Evolutionary conservation across 257 asterid species (phyloP).

Genomic region (Nicotiana noctiflora): DNA sequence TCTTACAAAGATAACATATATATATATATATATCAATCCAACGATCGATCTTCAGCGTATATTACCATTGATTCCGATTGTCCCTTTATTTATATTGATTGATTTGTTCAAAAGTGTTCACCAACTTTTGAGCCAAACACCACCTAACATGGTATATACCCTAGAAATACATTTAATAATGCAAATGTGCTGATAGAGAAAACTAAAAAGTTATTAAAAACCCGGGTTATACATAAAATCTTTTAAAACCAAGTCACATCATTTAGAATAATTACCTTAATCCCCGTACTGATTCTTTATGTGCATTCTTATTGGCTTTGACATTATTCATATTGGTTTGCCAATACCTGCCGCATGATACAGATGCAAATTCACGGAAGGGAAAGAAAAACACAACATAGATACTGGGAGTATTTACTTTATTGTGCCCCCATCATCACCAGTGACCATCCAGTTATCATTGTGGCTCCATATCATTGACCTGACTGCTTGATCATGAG

Average conservation of each 20-base stretch:
- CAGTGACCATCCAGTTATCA: slow-evolving; percentile 99
- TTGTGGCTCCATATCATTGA: slow-evolving; percentile 99
- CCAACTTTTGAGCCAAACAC: no score
- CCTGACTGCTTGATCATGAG: slow-evolving; percentile 98
- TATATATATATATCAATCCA: no score
- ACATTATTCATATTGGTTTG: slow-evolving; percentile 96
- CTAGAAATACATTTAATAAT: not conserved
- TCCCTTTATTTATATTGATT: no score
- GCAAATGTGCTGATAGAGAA: not conserved
- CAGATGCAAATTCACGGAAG: slow-evolving; percentile 6
- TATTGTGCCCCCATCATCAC: slow-evolving; percentile 96
- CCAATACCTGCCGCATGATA: slow-evolving; percentile 78
- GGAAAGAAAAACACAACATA: not conserved
- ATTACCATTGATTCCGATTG: no score
- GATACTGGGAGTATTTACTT: slow-evolving; percentile 46
- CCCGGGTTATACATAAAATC: not conserved
- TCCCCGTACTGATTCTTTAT: slow-evolving; percentile 94
- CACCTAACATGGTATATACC: not conserved
- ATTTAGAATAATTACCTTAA: slow-evolving; percentile 47
- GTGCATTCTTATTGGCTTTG: slow-evolving; percentile 92
- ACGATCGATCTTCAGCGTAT: no score
- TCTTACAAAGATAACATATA: no score
- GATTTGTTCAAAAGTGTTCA: no score
- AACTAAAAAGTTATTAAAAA: not conserved
- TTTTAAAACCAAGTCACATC: not conserved